Evolutionary conservation across 2,329 filamentous ascomycete genomes (phyloP).

Genomic region (Karstenula rhodostoma): DNA sequence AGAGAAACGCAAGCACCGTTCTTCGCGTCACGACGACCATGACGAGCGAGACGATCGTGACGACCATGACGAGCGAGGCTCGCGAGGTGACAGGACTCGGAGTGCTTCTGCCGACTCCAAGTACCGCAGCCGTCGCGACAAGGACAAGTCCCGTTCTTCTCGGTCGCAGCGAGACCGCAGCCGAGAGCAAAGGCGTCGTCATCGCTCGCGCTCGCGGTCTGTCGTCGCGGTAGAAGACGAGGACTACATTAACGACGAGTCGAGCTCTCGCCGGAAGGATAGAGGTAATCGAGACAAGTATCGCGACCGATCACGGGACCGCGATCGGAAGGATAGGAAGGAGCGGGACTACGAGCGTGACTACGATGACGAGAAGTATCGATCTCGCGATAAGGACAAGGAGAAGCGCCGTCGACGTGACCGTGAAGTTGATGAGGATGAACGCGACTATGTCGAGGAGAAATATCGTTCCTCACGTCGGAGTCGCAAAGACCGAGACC

Average conservation of each 20-base stretch:
- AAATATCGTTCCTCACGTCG: constrained; percentile 52
- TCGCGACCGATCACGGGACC: constrained; percentile 38
- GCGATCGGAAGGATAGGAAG: constrained; percentile 61
- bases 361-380: constrained; percentile 51
- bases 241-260: constrained; percentile 40
- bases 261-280: constrained; percentile 46
- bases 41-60: constrained; percentile 44
- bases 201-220: constrained; percentile 52
- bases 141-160: constrained; percentile 54
- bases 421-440: constrained; percentile 49
- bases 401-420: constrained; percentile 62
- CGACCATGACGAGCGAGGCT: constrained; percentile 60
- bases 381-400: constrained; percentile 45
- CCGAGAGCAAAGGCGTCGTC: constrained; percentile 54
- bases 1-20: constrained; percentile 58
- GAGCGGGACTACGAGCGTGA: constrained; percentile 60
- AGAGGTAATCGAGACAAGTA: constrained; percentile 47
- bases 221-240: constrained; percentile 41
- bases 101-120: constrained; percentile 70
- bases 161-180: constrained; percentile 57
- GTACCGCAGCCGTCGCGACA: constrained; percentile 64
- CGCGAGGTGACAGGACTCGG: constrained; percentile 63
- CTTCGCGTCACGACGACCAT: constrained; percentile 51
- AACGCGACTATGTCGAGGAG: constrained; percentile 50
- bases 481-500: constrained; percentile 54